These are phyloP conservation scores for Articulospora tetracladia DNA, from an alignment of 495 filamentous ascomycete genomes.

Conservation along the genomic window DNA sequence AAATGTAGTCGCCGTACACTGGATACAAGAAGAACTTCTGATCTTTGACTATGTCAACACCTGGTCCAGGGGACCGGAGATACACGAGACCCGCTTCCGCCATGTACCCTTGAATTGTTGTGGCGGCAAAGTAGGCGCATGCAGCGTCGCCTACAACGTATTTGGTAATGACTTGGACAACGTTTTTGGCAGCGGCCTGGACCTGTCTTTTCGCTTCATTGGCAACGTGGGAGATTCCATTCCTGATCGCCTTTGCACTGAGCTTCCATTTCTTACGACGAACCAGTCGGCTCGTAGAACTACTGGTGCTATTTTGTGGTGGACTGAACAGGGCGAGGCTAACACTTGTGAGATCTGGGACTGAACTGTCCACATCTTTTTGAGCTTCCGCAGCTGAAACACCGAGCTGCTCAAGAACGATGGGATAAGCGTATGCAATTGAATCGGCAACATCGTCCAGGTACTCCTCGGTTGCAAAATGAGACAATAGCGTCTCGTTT, in stretches of 20 bases:
- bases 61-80: not conserved
- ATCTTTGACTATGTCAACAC: not conserved
- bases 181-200: not conserved
- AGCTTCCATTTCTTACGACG: not conserved
- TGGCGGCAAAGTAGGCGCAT: not conserved
- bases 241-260: not conserved
- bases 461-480: not conserved
- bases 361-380: not conserved
- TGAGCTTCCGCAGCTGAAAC: not conserved
- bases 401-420: not conserved
- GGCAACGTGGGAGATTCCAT: not conserved
- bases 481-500: not conserved
- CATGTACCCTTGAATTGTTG: not conserved
- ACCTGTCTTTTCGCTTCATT: not conserved
- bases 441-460: not conserved
- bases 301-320: no score
- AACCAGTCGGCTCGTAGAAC: not conserved
- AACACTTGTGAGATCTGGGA: not conserved
- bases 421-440: not conserved
- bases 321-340: not conserved
- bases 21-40: not conserved
- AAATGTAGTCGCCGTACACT: not conserved
- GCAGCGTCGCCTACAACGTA: not conserved
- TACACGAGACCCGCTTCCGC: not conserved
- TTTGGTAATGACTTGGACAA: not conserved